Evolutionary conservation across 805 yeast genomes (phyloP).

Genomic region (Candida awuae): DNA sequence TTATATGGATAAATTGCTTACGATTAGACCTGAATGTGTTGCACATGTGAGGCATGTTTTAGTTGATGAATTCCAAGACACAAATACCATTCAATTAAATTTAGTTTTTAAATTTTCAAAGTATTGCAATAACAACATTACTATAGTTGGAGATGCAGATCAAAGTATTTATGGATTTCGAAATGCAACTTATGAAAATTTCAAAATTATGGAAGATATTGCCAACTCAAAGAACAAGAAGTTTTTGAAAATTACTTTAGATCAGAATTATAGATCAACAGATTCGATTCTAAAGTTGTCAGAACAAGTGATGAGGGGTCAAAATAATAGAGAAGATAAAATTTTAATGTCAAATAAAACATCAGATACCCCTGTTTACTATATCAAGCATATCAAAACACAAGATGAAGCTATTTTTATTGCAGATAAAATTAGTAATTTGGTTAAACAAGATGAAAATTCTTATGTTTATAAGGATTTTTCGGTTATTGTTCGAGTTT

Average conservation of each 20-base stretch:
- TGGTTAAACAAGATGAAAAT: conserved; percentile 34
- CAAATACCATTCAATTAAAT: conserved; percentile 67
- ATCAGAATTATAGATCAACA: conserved; percentile 78
- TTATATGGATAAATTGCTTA: conserved; percentile 42
- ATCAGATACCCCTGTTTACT: conserved; percentile 39
- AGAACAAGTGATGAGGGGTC: conserved; percentile 57
- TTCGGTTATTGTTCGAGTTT: conserved; percentile 63
- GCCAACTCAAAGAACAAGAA: conserved; percentile 18
- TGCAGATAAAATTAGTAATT: conserved; percentile 43
- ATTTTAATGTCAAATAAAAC: conserved; percentile 39
- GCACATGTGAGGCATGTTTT: conserved; percentile 57
- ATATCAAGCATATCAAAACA: conserved; percentile 26
- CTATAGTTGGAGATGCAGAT: conserved; percentile 95
- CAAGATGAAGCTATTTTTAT: conserved; percentile 55
- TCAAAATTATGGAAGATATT: conserved; percentile 43
- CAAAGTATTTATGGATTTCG: conserved; percentile 90
- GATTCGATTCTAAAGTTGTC: conserved; percentile 55
- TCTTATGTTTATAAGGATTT: conserved; percentile 50
- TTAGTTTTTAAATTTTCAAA: conserved; percentile 48
- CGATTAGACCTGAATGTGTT: conserved; percentile 35
- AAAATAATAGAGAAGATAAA: conserved; percentile 38
- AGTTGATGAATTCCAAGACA: conserved; percentile 94
- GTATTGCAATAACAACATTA: conserved; percentile 46
- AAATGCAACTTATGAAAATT: conserved; percentile 66
- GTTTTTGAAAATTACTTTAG: conserved; percentile 35